These are phyloP conservation scores for Pleurotus djamor DNA, from an alignment of 768 basidiomycete species.

Conservation along the genomic window DNA sequence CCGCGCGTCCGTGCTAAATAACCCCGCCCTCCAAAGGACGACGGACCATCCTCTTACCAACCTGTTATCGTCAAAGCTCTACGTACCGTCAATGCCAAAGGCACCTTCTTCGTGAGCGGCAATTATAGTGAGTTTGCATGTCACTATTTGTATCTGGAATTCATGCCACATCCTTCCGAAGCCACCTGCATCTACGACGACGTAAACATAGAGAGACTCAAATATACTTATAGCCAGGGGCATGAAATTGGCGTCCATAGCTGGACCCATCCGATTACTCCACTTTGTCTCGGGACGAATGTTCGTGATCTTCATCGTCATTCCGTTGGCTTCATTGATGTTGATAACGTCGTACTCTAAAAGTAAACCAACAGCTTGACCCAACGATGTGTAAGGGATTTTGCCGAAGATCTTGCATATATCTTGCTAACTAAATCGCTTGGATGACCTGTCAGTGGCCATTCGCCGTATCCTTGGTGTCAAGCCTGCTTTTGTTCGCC, in stretches of 20 bases:
- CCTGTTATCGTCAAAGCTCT: slow-evolving; percentile 26
- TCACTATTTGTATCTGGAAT: background rate
- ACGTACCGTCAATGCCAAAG: slow-evolving; percentile 18
- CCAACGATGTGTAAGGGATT: too few species aligned
- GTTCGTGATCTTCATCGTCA: slow-evolving; percentile 2
- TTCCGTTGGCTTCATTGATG: too few species aligned
- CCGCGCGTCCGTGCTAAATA: background rate
- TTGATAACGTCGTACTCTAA: too few species aligned
- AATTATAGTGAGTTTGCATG: slow-evolving; percentile 10
- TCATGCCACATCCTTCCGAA: slow-evolving; percentile 6
- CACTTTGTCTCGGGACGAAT: slow-evolving; percentile 25
- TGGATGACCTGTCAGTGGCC: slow-evolving; percentile 29
- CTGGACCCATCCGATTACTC: slow-evolving; percentile 40
- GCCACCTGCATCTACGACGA: slow-evolving; percentile 35
- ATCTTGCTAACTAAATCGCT: slow-evolving; percentile 40
- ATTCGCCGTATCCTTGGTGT: slow-evolving; percentile 30
- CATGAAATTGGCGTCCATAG: slow-evolving; percentile 44
- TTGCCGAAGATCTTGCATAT: background rate
- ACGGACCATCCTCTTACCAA: slow-evolving; percentile 37
- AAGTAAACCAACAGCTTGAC: too few species aligned
- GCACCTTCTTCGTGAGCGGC: slow-evolving; percentile 26
- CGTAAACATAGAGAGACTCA: slow-evolving; percentile 21
- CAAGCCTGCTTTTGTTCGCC: slow-evolving; percentile 35
- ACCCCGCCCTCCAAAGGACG: slow-evolving; percentile 25
- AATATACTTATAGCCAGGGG: slow-evolving; percentile 34